Percentiles rank a stretch among this genome's conserved stretches.
Evolutionary conservation across 345 rosid species (phyloP).

Genomic region (Boechera divaricarpa): DNA sequence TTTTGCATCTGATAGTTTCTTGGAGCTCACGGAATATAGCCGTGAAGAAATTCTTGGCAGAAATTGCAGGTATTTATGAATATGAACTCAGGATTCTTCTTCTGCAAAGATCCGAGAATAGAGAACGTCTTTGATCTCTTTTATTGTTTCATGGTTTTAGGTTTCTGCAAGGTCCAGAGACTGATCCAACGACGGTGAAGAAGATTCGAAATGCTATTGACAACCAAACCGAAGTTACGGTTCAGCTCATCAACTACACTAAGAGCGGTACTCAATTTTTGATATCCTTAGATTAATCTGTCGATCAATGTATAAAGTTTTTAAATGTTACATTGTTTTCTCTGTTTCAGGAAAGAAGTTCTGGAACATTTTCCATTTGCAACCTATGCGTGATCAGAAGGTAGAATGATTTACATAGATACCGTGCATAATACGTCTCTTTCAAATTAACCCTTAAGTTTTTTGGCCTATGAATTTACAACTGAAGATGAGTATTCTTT

Average conservation of each 20-base stretch:
- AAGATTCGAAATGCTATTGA: conserved; percentile 90
- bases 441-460: not conserved
- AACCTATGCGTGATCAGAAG: conserved; percentile 99
- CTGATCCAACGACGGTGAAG: conserved; percentile 89
- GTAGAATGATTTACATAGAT: conserved; percentile 43
- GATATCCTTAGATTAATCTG: not conserved
- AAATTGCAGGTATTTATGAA: conserved; percentile 77
- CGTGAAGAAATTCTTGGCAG: conserved; percentile 97
- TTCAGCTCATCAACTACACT: conserved; percentile 93
- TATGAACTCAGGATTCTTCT: not conserved
- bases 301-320: not conserved
- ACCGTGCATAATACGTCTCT: conserved; percentile 15
- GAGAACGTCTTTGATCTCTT: not conserved
- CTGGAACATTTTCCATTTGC: conserved; percentile 97
- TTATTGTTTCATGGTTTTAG: conserved; percentile 40
- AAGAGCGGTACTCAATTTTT: conserved; percentile 68
- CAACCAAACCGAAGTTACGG: conserved; percentile 86
- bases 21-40: conserved; percentile 95
- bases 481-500: not conserved
- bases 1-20: conserved; percentile 96
- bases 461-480: not conserved
- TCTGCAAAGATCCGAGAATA: not conserved
- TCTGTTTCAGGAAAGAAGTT: conserved; percentile 82
- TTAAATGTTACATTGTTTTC: not conserved
- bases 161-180: conserved; percentile 98